These are phyloP conservation scores for Yamadazyma trypodendri DNA, from an alignment of 1,139 yeast genomes.

Conservation along the genomic window DNA sequence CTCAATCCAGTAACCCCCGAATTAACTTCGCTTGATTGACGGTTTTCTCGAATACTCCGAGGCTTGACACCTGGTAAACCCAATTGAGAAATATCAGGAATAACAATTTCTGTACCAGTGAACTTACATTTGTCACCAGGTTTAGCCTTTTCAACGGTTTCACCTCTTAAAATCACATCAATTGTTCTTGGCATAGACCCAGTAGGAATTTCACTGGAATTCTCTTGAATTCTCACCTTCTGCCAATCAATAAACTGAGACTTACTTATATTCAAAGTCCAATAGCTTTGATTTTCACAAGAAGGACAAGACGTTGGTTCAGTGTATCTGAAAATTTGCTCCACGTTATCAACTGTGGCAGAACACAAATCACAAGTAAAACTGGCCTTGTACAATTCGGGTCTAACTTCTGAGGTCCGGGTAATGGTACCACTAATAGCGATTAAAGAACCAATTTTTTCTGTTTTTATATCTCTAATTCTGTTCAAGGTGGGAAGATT, in stretches of 20 bases:
- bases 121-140: slow-evolving; percentile 97
- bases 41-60: slow-evolving; percentile 68
- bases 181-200: slow-evolving; percentile 99
- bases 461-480: slow-evolving; percentile 87
- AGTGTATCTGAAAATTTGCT: slow-evolving; percentile 89
- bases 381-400: slow-evolving; percentile 84
- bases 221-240: slow-evolving; percentile 92
- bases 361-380: slow-evolving; percentile 90
- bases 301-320: slow-evolving; percentile 93
- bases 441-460: slow-evolving; percentile 81
- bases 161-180: slow-evolving; percentile 92
- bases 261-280: slow-evolving; percentile 81
- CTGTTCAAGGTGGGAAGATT: slow-evolving; percentile 81
- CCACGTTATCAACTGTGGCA: slow-evolving; percentile 83
- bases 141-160: slow-evolving; percentile 92
- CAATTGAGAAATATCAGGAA: slow-evolving; percentile 92
- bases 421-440: slow-evolving; percentile 95
- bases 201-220: slow-evolving; percentile 92
- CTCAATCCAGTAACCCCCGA: slow-evolving; percentile 86
- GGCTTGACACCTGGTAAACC: slow-evolving; percentile 98
- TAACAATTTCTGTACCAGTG: slow-evolving; percentile 93
- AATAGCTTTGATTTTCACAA: slow-evolving; percentile 82
- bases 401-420: slow-evolving; percentile 94
- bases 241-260: slow-evolving; percentile 97
- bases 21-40: slow-evolving; percentile 71